Evolutionary conservation across 2,329 filamentous ascomycete genomes (phyloP).

Genomic region (Podosphaera xanthii): DNA sequence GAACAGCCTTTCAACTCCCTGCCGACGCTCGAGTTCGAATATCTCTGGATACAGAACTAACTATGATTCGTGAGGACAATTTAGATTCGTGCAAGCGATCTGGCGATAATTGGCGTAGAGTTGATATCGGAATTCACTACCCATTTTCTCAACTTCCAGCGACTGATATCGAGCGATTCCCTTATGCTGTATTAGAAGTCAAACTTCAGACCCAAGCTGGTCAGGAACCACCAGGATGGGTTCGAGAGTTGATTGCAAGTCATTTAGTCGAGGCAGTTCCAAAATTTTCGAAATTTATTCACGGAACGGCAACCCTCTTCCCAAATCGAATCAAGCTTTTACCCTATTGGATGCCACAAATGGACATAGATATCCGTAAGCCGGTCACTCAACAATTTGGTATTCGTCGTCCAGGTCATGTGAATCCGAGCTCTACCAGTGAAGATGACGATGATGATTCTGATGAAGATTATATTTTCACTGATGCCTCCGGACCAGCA

Average conservation of each 20-base stretch:
- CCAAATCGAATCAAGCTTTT: constrained; percentile 70
- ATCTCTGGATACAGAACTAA: constrained; percentile 86
- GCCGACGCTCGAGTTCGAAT: constrained; percentile 91
- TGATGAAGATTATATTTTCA: constrained; percentile 35
- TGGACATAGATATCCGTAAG: constrained; percentile 94
- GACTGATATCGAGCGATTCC: constrained; percentile 74
- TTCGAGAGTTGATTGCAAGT: constrained; percentile 74
- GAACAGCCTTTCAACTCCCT: constrained; percentile 90
- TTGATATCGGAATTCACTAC: constrained; percentile 91
- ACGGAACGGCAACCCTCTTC: constrained; percentile 74
- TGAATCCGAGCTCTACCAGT: constrained; percentile 53
- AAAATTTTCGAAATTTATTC: constrained; percentile 98
- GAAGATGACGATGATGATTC: constrained; percentile 54
- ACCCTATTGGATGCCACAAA: constrained; percentile 95
- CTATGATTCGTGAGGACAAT: constrained; percentile 90
- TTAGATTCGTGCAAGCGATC: constrained; percentile 53
- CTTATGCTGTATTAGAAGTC: constrained; percentile 88
- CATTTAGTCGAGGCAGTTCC: constrained; percentile 97
- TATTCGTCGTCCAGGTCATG: constrained; percentile 58
- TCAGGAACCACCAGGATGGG: constrained; percentile 90
- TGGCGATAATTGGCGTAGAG: constrained; percentile 85
- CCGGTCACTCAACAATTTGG: constrained; percentile 74
- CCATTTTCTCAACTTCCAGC: constrained; percentile 76
- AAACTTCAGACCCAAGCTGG: constrained; percentile 93
- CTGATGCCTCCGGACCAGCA: constrained; percentile 6